Evolutionary conservation across 192 early-diverging fungal genomes (phyloP), one percentile per base, ranked within the genome.

Genomic region (Geranomyces variabilis): DNA sequence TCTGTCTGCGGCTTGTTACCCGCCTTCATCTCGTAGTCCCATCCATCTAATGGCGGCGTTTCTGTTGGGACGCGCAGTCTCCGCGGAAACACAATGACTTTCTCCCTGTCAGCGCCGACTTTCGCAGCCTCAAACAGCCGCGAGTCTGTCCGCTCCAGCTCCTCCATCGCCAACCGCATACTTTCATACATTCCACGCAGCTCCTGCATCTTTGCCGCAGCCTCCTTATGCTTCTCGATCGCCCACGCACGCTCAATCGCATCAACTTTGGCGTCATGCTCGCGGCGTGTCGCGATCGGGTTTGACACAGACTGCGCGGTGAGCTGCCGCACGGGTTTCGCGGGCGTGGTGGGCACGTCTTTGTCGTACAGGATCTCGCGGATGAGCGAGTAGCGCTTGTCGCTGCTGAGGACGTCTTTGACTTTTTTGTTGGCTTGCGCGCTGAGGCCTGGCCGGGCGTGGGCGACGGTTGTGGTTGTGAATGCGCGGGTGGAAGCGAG

Each of bases 101-200:
- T 34, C 22, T 74, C 49, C 56, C 57, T 63, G 29, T 71, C 69
- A 13, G 67, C 61, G 26, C 64, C 56, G 0, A 48, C 62, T 9
- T 65, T 65, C 13, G 80, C 78, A 17, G 72, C 84, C 66, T 81
- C 77, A 75, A 85, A 85, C 30, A 85, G 66, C 24, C 76, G 13
- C 26, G 43, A 33, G 48, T 85, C 81, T 43, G 73, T 72, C 46
- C 57, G 70, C 66, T 85, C 70, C 29, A 85, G 66, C 62, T 80
- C 76, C 67, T 79, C 79, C 78, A 82, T 85, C 21, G 84, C 84
- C 51, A 34, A 28, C 30, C 79, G 74, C 77, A 85, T 82, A 24
- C 65, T 56, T 28, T 58, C 41, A 62, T 82, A 85, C 67, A 78
- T 79, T 7, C 33, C 51, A 26, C 72, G 63, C 49, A 85, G 22